A percentile compares a stretch with the other conserved stretches of the same genome.
Evolutionary conservation across 2,329 filamentous ascomycete genomes (phyloP).

Genomic region (Xylariaceae sp.): DNA sequence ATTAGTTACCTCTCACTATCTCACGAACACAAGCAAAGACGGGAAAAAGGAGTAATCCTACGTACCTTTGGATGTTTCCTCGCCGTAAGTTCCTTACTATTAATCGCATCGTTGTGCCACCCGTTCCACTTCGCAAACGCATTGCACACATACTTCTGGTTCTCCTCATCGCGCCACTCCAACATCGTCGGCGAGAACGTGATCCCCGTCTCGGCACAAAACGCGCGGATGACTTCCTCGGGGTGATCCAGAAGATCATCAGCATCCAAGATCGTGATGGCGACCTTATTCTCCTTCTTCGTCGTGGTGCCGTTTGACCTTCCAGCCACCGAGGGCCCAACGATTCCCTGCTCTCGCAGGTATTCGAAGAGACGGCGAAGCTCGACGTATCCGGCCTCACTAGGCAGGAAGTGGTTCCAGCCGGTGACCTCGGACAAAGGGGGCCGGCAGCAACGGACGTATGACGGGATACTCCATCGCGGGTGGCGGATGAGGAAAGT

Average conservation of each 20-base stretch:
- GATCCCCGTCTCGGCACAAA: constrained; percentile 76
- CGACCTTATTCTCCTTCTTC: constrained; percentile 39
- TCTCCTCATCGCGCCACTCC: constrained; percentile 72
- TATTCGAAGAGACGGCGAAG: constrained; percentile 84
- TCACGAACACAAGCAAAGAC: too few relatives aligned
- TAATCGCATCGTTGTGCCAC: constrained; percentile 91
- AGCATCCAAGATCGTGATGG: constrained; percentile 84
- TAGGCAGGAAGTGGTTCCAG: constrained; percentile 80
- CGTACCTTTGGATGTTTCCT: constrained; percentile 57
- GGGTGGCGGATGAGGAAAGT: constrained; percentile 96
- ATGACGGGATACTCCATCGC: constrained; percentile 84
- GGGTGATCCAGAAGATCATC: constrained; percentile 90
- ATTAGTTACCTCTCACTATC: constrained; percentile 16
- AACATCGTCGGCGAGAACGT: constrained; percentile 75
- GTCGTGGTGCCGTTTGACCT: constrained; percentile 18
- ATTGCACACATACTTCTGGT: constrained; percentile 60
- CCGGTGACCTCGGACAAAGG: constrained; percentile 77
- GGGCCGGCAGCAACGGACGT: constrained; percentile 89
- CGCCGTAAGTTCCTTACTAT: constrained; percentile 70
- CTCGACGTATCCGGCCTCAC: constrained; percentile 87
- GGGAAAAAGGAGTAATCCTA: background rate
- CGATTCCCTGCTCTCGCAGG: constrained; percentile 60
- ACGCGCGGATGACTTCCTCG: constrained; percentile 66
- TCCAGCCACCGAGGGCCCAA: constrained; percentile 63
- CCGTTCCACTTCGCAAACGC: constrained; percentile 96